Base-by-base conservation (phyloP, 2,329 filamentous ascomycete species). In the Beauveria sp. region DNA sequence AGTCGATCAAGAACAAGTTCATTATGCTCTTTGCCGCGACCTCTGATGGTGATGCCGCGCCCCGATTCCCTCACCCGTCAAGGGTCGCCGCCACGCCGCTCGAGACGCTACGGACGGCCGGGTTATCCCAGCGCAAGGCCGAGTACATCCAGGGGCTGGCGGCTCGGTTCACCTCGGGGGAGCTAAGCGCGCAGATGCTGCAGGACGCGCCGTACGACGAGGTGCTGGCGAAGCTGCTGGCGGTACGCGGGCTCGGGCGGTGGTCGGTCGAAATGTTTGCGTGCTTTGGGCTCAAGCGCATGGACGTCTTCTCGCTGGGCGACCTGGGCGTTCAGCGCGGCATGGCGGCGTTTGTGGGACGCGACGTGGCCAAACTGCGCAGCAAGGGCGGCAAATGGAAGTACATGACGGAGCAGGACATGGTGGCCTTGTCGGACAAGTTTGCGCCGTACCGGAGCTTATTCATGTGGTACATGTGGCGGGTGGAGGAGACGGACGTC, bases 391-490 rank as follows among this genome's bases (percentile, higher is more conserved):
- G 90, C 50, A 98, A 98, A 78, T 98, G 92, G 88, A 98, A 98
- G 79, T 99, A 98, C 73, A 96, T 98, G 92, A 84, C 82, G 42
- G 95, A 98, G 76, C 84, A 86, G 71, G 95, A 98, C 63, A 98
- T 99, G 95, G 72, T 88, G 63, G 89, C 92, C 66, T 81, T 91
- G 65, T 87, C 91, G 14, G 89, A 87, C 62, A 85, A 81, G 70
- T 99, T 96, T 73, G 82, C 83, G 62, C 95, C 93, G 3, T 98
- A 96, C 75, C 87, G 93, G 70, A 95, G 88, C 68, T 72, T 97
- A 49, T 96, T 96, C 70, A 97, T 97, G 93, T 97, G 93, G 93
- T 96, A 96, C 72, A 96, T 96, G 90, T 97, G 93, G 93, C 81
- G 88, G 63, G 86, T 93, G 12, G 89, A 88, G 71, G 86, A 91